Evolutionary conservation across 1,139 yeast species (phyloP).

Genomic region (Pichia sp.): DNA sequence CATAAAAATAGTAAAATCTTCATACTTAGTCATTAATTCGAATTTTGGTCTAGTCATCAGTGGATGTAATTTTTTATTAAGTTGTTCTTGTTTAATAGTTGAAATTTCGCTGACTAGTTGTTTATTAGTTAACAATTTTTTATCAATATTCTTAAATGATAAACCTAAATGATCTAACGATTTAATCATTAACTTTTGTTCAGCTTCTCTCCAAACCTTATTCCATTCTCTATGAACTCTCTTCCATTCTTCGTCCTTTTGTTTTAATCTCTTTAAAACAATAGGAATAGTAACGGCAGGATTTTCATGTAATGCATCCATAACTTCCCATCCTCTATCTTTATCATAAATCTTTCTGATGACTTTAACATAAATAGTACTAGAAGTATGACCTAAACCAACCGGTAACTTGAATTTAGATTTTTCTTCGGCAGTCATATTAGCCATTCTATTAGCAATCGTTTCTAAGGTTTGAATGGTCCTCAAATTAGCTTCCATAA

Average conservation of each 20-base stretch:
- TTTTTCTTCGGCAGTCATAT: slow-evolving; percentile 88
- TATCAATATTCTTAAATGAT: slow-evolving; percentile 94
- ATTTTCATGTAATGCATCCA: slow-evolving; percentile 89
- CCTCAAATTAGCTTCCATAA: slow-evolving; percentile 89
- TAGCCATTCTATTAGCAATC: slow-evolving; percentile 87
- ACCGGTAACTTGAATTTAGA: slow-evolving; percentile 81
- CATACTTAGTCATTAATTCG: slow-evolving; percentile 64
- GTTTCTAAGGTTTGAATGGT: slow-evolving; percentile 95
- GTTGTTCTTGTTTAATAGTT: slow-evolving; percentile 87
- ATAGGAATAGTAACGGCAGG: slow-evolving; percentile 95
- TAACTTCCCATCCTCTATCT: slow-evolving; percentile 92
- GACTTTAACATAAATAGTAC: slow-evolving; percentile 88
- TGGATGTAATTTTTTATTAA: slow-evolving; percentile 71
- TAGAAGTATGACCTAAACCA: slow-evolving; percentile 87
- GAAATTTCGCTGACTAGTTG: slow-evolving; percentile 88
- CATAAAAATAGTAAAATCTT: slow-evolving; percentile 60
- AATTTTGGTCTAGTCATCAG: slow-evolving; percentile 80
- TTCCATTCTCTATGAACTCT: slow-evolving; percentile 98
- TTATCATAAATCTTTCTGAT: slow-evolving; percentile 88
- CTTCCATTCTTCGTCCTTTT: slow-evolving; percentile 98
- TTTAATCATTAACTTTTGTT: slow-evolving; percentile 88
- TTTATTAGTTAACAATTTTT: slow-evolving; percentile 82
- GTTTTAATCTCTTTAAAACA: slow-evolving; percentile 84
- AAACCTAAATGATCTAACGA: slow-evolving; percentile 92
- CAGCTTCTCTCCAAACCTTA: slow-evolving; percentile 98